Conservation (phyloP, 1,284 basidiomycete species). For the Cerioporus squamosus region DNA sequence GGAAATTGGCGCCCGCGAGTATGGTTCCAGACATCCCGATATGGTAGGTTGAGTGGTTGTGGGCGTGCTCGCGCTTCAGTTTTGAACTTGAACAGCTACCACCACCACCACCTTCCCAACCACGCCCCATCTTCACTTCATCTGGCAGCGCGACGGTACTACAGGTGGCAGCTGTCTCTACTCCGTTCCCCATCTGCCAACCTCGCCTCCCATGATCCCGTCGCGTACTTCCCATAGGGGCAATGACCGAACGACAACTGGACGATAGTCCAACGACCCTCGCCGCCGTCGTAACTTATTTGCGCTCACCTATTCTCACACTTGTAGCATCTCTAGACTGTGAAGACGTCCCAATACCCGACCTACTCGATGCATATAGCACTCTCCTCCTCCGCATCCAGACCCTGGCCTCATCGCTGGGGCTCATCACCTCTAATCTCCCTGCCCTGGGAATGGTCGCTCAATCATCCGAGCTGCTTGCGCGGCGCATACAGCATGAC, state of each 20-base stretch:
- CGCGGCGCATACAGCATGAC: conserved; percentile 50
- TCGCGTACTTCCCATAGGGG: conserved; percentile 6
- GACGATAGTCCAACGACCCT: not conserved
- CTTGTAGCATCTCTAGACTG: conserved; percentile 49
- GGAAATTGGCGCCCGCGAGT: not conserved
- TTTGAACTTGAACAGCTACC: conserved; percentile 1
- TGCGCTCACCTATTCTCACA: conserved; percentile 46
- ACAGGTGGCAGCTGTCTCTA: not conserved
- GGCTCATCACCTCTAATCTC: conserved; percentile 1
- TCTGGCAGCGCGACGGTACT: too few species aligned
- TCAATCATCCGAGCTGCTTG: conserved; percentile 36
- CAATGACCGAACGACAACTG: conserved; percentile 8
- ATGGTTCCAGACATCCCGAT: conserved; percentile 1
- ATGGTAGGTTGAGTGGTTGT: conserved; percentile 11
- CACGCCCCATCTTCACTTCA: not conserved
- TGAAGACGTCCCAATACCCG: conserved; percentile 45
- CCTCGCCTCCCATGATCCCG: not conserved
- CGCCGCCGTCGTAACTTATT: conserved; percentile 4
- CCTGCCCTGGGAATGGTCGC: conserved; percentile 39
- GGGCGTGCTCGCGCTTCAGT: not conserved
- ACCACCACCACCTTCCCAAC: not conserved
- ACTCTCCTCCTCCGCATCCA: conserved; percentile 50
- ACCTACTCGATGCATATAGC: conserved; percentile 62
- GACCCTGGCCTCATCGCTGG: conserved; percentile 34
- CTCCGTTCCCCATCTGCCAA: not conserved